phyloP scores from a whole-genome alignment of 1,139 yeast genomes.

The Suhomyces bribrorum region DNA sequence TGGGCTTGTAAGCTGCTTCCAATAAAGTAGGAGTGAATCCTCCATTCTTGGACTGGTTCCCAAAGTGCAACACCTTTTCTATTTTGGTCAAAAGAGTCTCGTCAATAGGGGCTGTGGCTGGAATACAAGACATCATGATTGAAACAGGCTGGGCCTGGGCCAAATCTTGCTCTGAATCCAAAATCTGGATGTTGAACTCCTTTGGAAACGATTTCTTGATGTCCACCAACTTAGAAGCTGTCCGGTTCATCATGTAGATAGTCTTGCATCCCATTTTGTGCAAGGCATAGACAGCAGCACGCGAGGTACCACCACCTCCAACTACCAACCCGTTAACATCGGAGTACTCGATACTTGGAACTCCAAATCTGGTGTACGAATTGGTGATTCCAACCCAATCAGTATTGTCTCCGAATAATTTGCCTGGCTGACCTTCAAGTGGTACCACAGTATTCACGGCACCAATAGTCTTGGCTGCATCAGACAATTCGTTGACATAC shows the following conservation, averaged over 20 bases:
- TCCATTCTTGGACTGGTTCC: constrained; percentile 25
- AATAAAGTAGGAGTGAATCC: constrained; percentile 58
- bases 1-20: constrained; percentile 94
- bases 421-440: constrained; percentile 44
- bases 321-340: constrained; percentile 65
- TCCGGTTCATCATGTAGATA: constrained; percentile 83
- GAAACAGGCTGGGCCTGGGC: constrained; percentile 49
- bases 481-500: constrained; percentile 61
- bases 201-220: constrained; percentile 63
- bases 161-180: constrained; percentile 52
- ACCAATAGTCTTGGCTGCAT: constrained; percentile 77
- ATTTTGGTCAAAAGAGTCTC: constrained; percentile 47
- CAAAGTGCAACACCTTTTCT: constrained; percentile 48
- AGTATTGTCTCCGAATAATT: constrained; percentile 83
- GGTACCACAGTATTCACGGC: constrained; percentile 90
- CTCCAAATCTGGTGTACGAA: constrained; percentile 64
- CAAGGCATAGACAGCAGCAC: constrained; percentile 92
- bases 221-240: constrained; percentile 61
- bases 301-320: constrained; percentile 97
- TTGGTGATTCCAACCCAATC: constrained; percentile 91
- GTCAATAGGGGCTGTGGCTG: constrained; percentile 81
- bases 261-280: constrained; percentile 73
- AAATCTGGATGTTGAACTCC: constrained; percentile 57
- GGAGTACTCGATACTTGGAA: constrained; percentile 42
- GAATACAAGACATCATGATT: constrained; percentile 80